Evolutionary conservation across 1,284 basidiomycete species (phyloP).

Genomic region (Phaffia rhodozyma): DNA sequence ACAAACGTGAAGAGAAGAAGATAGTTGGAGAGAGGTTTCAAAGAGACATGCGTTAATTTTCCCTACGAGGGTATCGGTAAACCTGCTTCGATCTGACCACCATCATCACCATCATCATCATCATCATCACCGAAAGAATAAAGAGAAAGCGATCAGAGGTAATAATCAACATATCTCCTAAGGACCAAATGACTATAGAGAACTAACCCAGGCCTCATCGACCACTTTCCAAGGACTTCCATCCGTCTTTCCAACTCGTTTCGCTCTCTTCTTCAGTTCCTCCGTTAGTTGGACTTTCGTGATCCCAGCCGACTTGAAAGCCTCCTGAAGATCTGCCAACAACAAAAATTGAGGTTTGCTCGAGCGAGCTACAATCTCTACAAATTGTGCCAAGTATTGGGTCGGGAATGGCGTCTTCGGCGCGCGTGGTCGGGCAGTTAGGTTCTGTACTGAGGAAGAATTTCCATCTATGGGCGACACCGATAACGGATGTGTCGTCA

Average conservation of each 20-base stretch:
- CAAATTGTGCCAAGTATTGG: conserved; percentile 42
- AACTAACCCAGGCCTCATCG: conserved; percentile 25
- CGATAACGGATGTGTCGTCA: background rate
- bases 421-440: background rate
- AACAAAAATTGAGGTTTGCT: conserved; percentile 50
- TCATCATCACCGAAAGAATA: too few species aligned
- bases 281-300: conserved; percentile 70
- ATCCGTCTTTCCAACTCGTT: conserved; percentile 55
- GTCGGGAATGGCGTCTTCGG: conserved; percentile 47
- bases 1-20: too few species aligned
- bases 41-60: too few species aligned
- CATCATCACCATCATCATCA: too few species aligned
- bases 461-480: background rate
- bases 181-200: too few species aligned
- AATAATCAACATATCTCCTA: too few species aligned
- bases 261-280: conserved; percentile 58
- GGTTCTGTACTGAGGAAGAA: background rate
- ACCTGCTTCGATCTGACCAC: too few species aligned
- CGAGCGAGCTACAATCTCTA: conserved; percentile 48
- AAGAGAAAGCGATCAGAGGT: too few species aligned
- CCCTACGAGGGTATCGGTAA: too few species aligned
- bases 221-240: conserved; percentile 51
- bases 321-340: conserved; percentile 57
- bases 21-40: too few species aligned
- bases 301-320: conserved; percentile 50